Evolutionary conservation across 495 filamentous ascomycete species (phyloP).

Genomic region (Coniosporium apollinis): DNA sequence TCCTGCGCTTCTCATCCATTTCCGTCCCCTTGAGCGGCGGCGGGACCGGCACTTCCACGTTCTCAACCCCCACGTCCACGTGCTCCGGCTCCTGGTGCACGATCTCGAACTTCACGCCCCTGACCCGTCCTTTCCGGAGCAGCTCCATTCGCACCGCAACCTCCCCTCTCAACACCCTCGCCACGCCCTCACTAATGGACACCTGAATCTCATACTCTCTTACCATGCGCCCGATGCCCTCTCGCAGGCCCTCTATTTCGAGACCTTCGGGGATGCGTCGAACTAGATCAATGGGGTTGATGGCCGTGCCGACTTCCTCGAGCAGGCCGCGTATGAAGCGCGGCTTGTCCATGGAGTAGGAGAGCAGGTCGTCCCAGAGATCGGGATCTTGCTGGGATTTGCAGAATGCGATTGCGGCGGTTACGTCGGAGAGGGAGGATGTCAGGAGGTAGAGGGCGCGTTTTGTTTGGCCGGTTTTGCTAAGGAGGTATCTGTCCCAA

Average conservation of each 20-base stretch:
- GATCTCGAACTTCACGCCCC: constrained; percentile 80
- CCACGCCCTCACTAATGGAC: constrained; percentile 78
- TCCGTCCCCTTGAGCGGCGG: constrained; percentile 3
- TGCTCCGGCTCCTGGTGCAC: constrained; percentile 20
- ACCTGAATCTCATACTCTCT: constrained; percentile 87
- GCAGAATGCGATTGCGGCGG: constrained; percentile 80
- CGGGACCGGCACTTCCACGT: constrained; percentile 1
- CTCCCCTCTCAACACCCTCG: constrained; percentile 70
- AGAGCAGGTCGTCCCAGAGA: constrained; percentile 85
- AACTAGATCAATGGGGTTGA: constrained; percentile 79
- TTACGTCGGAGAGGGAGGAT: constrained; percentile 70
- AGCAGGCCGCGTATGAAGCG: constrained; percentile 82
- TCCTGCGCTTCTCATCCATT: constrained; percentile 8
- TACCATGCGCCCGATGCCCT: constrained; percentile 71
- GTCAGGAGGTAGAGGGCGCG: constrained; percentile 82
- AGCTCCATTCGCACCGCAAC: constrained; percentile 68
- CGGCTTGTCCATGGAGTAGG: constrained; percentile 93
- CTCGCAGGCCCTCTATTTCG: constrained; percentile 74
- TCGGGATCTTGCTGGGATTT: constrained; percentile 81
- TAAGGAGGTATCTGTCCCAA: constrained; percentile 48
- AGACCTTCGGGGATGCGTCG: constrained; percentile 80
- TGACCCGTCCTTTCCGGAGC: constrained; percentile 56
- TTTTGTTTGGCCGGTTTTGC: constrained; percentile 86
- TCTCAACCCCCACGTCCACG: constrained; percentile 7
- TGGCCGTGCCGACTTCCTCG: constrained; percentile 82